Evolutionary conservation across 164 flowering plant genomes (phyloP).

Genomic region (Sextonia rubra): DNA sequence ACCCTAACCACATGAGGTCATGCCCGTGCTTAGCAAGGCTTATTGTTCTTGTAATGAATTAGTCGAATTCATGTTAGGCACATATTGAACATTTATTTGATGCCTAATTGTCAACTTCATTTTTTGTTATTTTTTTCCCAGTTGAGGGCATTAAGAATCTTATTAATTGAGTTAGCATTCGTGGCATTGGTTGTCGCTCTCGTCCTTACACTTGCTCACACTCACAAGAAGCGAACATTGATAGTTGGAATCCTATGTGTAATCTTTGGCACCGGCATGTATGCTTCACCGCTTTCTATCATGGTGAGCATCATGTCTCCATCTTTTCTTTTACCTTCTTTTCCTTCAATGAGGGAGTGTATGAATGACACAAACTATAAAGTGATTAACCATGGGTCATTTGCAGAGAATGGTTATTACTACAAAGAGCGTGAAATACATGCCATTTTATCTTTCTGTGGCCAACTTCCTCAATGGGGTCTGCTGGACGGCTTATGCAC

Average conservation of each 20-base stretch:
- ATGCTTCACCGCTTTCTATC: conserved; percentile 47
- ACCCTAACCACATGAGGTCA: too few species aligned
- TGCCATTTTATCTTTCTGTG: conserved; percentile 56
- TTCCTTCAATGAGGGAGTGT: too few species aligned
- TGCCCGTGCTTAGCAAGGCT: too few species aligned
- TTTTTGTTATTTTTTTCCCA: conserved; percentile 10
- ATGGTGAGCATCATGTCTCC: conserved; percentile 4
- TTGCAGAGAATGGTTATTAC: conserved; percentile 51
- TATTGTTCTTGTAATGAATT: too few species aligned
- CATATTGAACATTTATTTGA: too few species aligned
- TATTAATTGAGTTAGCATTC: conserved; percentile 25
- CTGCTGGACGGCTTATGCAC: conserved; percentile 53
- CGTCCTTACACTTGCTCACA: conserved; percentile 25
- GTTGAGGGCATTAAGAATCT: conserved; percentile 12
- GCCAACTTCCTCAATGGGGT: conserved; percentile 42
- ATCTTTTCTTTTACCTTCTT: too few species aligned
- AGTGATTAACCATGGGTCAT: not conserved
- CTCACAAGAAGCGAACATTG: conserved; percentile 21
- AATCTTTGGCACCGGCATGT: conserved; percentile 53
- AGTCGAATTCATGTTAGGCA: too few species aligned
- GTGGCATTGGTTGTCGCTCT: conserved; percentile 19
- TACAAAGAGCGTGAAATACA: conserved; percentile 69
- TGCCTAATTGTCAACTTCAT: too few species aligned
- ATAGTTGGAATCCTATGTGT: conserved; percentile 51
- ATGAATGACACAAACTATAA: too few species aligned